Evolutionary conservation across 768 basidiomycete genomes (phyloP).

Genomic region (Tephrocybe sp.): DNA sequence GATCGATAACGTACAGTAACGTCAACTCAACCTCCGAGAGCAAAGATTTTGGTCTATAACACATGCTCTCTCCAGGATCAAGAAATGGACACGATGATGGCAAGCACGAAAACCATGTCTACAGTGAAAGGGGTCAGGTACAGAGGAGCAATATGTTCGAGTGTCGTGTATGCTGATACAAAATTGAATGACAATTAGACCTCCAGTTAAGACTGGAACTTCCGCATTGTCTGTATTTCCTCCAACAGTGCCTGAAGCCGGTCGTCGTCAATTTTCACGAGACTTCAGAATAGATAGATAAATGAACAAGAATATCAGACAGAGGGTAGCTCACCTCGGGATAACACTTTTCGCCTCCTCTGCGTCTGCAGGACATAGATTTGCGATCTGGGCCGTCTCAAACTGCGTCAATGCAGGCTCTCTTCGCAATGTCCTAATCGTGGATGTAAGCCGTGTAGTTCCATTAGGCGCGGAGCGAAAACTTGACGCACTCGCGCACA

Average conservation of each 20-base stretch:
- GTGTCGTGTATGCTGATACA: too few relatives aligned
- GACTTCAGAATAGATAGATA: constrained; percentile 36
- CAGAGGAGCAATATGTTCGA: too few relatives aligned
- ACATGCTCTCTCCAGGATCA: too few relatives aligned
- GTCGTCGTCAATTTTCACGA: constrained; percentile 88
- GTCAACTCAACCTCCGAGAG: too few relatives aligned
- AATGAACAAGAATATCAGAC: background rate
- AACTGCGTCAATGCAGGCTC: constrained; percentile 83
- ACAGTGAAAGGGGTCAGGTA: too few relatives aligned
- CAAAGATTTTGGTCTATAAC: too few relatives aligned
- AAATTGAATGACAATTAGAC: too few relatives aligned
- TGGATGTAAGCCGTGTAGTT: background rate
- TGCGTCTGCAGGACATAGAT: constrained; percentile 81
- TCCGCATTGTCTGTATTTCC: constrained; percentile 88
- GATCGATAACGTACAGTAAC: too few relatives aligned
- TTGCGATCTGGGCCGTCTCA: constrained; percentile 91
- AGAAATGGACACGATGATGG: too few relatives aligned
- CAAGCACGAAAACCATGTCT: too few relatives aligned
- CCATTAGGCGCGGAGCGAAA: background rate
- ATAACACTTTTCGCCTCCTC: constrained; percentile 92
- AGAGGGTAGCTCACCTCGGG: constrained; percentile 59
- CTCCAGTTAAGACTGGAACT: constrained; percentile 69
- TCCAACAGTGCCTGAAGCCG: constrained; percentile 76
- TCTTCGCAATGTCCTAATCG: constrained; percentile 67
- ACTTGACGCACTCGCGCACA: constrained; percentile 74